A percentile compares a stretch with the other conserved stretches of the same genome.
phyloP scores from a whole-genome alignment of 305 asterid species.

The Coffea humblotiana region DNA sequence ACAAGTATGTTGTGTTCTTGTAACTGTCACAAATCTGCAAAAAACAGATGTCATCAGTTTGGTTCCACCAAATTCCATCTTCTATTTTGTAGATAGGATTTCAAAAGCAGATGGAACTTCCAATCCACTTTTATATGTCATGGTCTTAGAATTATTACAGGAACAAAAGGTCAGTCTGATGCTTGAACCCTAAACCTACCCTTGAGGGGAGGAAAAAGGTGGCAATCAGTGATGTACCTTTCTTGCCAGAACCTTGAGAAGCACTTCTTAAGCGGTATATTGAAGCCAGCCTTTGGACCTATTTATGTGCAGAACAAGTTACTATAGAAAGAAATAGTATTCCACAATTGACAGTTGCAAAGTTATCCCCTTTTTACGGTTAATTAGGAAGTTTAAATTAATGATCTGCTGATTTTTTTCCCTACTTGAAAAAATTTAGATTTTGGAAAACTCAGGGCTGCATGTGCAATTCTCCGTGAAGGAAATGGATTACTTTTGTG shows the following conservation, averaged over 20 bases:
- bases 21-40: constrained; percentile 81
- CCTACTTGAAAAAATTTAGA: neutral
- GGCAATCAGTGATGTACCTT: constrained; percentile 43
- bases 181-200: neutral
- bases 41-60: constrained; percentile 18
- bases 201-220: neutral
- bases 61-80: neutral
- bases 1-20: constrained; percentile 64
- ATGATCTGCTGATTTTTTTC: neutral
- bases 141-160: neutral
- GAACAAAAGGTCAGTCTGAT: neutral
- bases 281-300: constrained; percentile 79
- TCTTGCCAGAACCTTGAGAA: constrained; percentile 82
- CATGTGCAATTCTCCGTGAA: neutral
- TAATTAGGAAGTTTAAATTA: neutral
- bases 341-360: neutral
- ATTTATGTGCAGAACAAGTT: constrained; percentile 11
- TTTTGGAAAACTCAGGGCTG: neutral
- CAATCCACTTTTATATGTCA: neutral
- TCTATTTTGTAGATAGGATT: neutral
- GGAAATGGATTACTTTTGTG: neutral
- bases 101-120: neutral
- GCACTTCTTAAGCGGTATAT: constrained; percentile 71
- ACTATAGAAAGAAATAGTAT: neutral
- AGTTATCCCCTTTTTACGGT: neutral